A percentile compares a stretch with the other conserved stretches of the same genome.
phyloP scores from a whole-genome alignment of 2,329 filamentous ascomycete species.

The Metarhizium brunneum region DNA sequence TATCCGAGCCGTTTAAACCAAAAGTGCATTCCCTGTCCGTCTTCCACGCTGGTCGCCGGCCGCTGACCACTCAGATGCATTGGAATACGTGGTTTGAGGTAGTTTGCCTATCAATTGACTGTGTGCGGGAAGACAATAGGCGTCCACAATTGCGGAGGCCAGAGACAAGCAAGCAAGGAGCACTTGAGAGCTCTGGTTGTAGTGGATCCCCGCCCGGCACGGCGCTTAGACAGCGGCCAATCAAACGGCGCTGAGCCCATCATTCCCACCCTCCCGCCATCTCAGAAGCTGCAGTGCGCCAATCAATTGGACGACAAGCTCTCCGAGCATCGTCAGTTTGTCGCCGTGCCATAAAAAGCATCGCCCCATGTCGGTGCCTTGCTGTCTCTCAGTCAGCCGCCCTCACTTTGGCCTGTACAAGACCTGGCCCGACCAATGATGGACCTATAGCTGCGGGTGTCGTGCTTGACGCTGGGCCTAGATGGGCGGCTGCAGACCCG shows the following conservation, averaged over 20 bases:
- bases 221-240: constrained; percentile 5
- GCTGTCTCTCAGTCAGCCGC: background rate
- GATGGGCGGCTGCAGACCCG: background rate
- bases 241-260: background rate
- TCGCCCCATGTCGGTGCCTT: background rate
- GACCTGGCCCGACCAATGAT: background rate
- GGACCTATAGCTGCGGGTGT: background rate
- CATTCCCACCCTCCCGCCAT: background rate
- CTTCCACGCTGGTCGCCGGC: no score
- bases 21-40: no score
- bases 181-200: background rate
- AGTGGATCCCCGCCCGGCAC: background rate
- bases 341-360: constrained; percentile 3
- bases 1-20: no score
- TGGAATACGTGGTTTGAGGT: no score
- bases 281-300: background rate
- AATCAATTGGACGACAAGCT: constrained; percentile 1
- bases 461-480: background rate
- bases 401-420: background rate
- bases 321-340: background rate
- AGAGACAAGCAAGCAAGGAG: background rate
- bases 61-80: no score
- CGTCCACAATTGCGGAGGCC: background rate
- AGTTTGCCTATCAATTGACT: no score
- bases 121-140: no score